Percentiles rank a stretch among this genome's conserved stretches.
Conservation (phyloP, 352 stramenopile genomes). For the Phytopythium helicoides region DNA sequence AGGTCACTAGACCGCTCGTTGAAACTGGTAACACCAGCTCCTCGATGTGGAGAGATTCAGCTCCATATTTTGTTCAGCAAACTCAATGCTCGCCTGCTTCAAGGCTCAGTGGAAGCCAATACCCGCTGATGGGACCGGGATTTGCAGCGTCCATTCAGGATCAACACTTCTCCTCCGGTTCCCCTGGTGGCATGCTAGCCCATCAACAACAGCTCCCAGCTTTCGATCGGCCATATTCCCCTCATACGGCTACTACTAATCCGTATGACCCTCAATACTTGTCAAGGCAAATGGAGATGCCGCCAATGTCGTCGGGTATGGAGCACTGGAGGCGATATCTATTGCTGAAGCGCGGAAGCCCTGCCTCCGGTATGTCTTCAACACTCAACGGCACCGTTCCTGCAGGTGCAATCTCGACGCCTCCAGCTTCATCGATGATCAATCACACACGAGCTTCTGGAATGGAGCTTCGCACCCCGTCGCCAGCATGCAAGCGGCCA, state of each 20-base stretch:
- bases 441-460: neutral
- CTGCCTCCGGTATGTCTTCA: neutral
- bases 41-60: slow-evolving; percentile 1
- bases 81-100: too few species aligned
- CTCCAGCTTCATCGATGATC: neutral
- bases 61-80: neutral
- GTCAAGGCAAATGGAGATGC: neutral
- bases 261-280: neutral
- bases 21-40: neutral
- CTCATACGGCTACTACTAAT: too few species aligned
- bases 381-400: neutral
- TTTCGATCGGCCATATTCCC: neutral
- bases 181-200: too few species aligned
- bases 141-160: too few species aligned
- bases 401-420: neutral
- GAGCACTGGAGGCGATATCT: neutral
- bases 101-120: too few species aligned
- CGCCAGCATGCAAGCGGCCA: slow-evolving; percentile 5
- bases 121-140: too few species aligned
- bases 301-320: neutral
- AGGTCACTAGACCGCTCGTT: neutral
- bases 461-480: neutral
- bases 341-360: neutral
- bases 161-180: too few species aligned
- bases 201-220: neutral